A percentile compares a stretch with the other conserved stretches of the same genome.
These are phyloP conservation scores for Kwoniella mangroviensis DNA, from an alignment of 768 basidiomycete genomes.

Conservation along the genomic window DNA sequence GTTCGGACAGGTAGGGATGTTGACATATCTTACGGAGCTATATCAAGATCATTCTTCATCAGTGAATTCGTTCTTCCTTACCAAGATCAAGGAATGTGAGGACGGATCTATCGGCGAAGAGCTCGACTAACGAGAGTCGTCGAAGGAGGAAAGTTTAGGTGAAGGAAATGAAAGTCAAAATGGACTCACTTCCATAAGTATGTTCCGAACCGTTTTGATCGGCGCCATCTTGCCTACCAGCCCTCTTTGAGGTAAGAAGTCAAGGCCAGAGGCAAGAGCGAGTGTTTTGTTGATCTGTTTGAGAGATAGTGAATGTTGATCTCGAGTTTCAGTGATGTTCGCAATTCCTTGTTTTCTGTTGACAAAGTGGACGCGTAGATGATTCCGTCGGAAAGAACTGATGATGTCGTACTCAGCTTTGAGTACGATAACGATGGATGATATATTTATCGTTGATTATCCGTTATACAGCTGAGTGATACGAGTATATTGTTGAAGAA, in stretches of 20 bases:
- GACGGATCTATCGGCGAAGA: too few relatives aligned
- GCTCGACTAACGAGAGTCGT: too few relatives aligned
- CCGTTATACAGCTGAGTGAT: neutral
- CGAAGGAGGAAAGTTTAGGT: neutral
- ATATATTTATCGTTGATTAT: neutral
- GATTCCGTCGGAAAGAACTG: neutral
- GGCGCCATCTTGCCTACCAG: slow-evolving; percentile 34
- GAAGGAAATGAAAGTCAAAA: neutral
- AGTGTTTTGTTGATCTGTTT: neutral
- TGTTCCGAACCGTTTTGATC: slow-evolving; percentile 39
- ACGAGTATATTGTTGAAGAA: neutral
- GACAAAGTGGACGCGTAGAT: neutral
- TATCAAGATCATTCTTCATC: neutral
- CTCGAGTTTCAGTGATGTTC: slow-evolving; percentile 5
- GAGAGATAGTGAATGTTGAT: too few relatives aligned
- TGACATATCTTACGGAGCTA: slow-evolving; percentile 61
- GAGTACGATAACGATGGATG: neutral
- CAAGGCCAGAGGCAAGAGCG: slow-evolving; percentile 13
- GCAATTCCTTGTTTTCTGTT: neutral
- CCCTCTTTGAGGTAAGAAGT: neutral
- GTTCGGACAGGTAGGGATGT: slow-evolving; percentile 84
- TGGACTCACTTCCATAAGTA: slow-evolving; percentile 52
- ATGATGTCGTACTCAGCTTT: neutral
- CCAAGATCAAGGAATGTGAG: too few relatives aligned
- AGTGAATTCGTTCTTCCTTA: slow-evolving; percentile 3